Evolutionary conservation across 805 yeast genomes (phyloP), one percentile per base, ranked within the genome.

Genomic region (Metschnikowia vanudenii): DNA sequence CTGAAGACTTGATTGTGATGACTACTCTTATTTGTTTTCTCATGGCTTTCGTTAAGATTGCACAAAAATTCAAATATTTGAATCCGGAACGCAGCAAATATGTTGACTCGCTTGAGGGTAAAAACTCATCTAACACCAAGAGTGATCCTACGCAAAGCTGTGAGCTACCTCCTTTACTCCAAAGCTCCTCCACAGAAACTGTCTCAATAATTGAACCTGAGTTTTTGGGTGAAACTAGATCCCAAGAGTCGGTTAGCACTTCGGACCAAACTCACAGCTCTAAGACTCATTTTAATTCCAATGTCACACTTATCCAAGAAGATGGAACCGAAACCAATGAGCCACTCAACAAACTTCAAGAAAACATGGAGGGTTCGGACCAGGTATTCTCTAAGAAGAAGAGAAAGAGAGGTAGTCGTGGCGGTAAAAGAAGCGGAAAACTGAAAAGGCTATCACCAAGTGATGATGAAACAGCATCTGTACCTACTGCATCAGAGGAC

Each of bases 361-460:
- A 42, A n/a, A 45, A 14, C 14, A 35, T 36, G 26, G 58, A 52
- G 9, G 39, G 34, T 10, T 47, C 39, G 20, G 53, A 52, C 12
- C 48, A 28, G 24, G 59, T 55, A 2, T 34, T 47, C 12, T 60
- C 66, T 1, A 67, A 73, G 44, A 83, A 80, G 64, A 84, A 78
- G 57, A 74, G 96, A 22, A 90, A 88, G 60, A 77, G 97, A 59
- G 97, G 97, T 4, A 74, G 85, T 9, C 73, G 97, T 49, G 96
- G 96, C 12, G 96, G 96, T 0, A 82, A 81, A 55, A 78, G 85
- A 39, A 67, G 71, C 8, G 71, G 69, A 3, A 53, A 54, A 32
- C 47, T 54, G 28, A 53, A 57, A 37, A 65, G 62, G 57, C 65
- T 36, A 3, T 14, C 20, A 9, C 28, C n/a, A 33, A 50, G 76